Evolutionary conservation across 1,139 yeast species (phyloP).

Genomic region (Sugiyamaella japonica): DNA sequence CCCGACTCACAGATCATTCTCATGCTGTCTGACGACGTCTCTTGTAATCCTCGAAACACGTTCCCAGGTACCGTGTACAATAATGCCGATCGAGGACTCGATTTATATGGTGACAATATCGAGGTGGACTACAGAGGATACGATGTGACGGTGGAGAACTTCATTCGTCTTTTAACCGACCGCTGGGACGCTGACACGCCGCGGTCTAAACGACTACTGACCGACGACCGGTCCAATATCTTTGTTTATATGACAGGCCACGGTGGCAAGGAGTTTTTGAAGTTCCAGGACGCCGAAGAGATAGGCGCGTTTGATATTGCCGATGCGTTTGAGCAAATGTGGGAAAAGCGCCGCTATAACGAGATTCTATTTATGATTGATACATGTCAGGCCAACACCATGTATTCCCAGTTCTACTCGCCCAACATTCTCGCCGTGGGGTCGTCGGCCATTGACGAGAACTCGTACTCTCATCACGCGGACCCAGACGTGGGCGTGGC

Average conservation of each 20-base stretch:
- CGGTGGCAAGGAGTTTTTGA: conserved; percentile 96
- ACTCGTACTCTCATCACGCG: conserved; percentile 93
- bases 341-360: conserved; percentile 90
- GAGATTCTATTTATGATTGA: conserved; percentile 97
- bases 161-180: conserved; percentile 83
- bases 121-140: conserved; percentile 98
- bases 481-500: conserved; percentile 97
- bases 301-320: conserved; percentile 95
- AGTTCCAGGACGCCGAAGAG: conserved; percentile 98
- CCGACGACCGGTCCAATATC: conserved; percentile 92
- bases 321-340: conserved; percentile 96
- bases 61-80: conserved; percentile 97
- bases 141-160: conserved; percentile 96
- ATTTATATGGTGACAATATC: conserved; percentile 87
- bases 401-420: conserved; percentile 89
- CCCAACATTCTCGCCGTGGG: conserved; percentile 95
- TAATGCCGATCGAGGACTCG: conserved; percentile 91
- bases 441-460: conserved; percentile 84
- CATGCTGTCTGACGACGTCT: conserved; percentile 95
- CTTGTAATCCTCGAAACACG: conserved; percentile 93
- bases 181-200: conserved; percentile 96
- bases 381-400: conserved; percentile 97
- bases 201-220: conserved; percentile 79
- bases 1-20: conserved; percentile 97
- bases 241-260: conserved; percentile 97